These are phyloP conservation scores for Leccinum imitatum DNA, from an alignment of 768 basidiomycete species.

Conservation along the genomic window DNA sequence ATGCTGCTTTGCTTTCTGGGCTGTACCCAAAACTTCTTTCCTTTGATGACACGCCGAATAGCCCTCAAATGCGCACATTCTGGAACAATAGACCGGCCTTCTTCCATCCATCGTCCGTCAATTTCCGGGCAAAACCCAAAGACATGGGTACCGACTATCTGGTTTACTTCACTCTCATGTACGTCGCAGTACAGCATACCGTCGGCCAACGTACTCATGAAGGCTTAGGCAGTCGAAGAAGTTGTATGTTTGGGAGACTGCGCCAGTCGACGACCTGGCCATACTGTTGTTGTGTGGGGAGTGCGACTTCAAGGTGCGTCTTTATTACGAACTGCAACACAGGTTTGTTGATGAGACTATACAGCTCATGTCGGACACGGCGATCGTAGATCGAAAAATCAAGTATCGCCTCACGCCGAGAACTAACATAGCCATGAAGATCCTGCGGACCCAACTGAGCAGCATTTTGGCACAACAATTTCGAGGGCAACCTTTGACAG, in stretches of 20 bases:
- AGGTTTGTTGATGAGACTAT: conserved; percentile 5
- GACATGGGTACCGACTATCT: conserved; percentile 79
- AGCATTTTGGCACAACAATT: conserved; percentile 64
- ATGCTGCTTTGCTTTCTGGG: conserved; percentile 81
- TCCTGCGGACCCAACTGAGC: conserved; percentile 64
- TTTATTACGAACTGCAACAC: neutral
- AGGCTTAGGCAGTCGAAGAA: conserved; percentile 84
- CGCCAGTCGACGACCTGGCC: conserved; percentile 82
- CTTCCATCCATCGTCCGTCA: conserved; percentile 92
- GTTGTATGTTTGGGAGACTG: conserved; percentile 91
- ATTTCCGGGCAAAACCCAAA: conserved; percentile 64
- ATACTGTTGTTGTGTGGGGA: conserved; percentile 88
- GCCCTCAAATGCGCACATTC: conserved; percentile 68
- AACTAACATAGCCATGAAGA: conserved; percentile 75
- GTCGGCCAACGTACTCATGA: conserved; percentile 6
- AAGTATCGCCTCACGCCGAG: conserved; percentile 69
- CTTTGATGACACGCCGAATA: conserved; percentile 52
- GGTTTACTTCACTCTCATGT: conserved; percentile 89
- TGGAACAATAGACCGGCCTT: conserved; percentile 74
- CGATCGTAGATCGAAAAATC: conserved; percentile 83
- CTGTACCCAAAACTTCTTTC: conserved; percentile 88
- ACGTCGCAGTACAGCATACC: conserved; percentile 18
- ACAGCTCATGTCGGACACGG: conserved; percentile 71
- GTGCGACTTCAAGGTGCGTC: conserved; percentile 76
- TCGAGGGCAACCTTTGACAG: conserved; percentile 56